Percentiles rank a stretch among this genome's conserved stretches.
Conservation (phyloP, 2,329 filamentous ascomycete species). For the Aspergillus proliferans region DNA sequence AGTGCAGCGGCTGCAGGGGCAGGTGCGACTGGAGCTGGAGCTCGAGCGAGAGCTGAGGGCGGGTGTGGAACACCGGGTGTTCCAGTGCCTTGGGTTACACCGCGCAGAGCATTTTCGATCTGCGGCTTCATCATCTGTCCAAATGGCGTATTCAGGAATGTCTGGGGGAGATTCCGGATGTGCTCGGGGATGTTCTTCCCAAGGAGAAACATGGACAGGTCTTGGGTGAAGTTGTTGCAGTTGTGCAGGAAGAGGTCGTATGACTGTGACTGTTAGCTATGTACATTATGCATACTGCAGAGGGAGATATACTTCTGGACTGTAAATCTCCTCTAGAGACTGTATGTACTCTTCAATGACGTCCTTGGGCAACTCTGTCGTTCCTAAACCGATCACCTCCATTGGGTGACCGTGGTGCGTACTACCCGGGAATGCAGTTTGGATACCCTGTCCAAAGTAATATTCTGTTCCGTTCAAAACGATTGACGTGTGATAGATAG, state of each 20-base stretch:
- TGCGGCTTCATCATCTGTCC: conserved; percentile 82
- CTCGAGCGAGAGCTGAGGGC: conserved; percentile 10
- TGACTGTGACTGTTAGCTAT: conserved; percentile 47
- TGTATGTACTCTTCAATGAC: conserved; percentile 82
- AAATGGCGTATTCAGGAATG: conserved; percentile 78
- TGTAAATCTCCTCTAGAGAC: conserved; percentile 76
- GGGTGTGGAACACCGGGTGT: conserved; percentile 13
- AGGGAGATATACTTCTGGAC: conserved; percentile 54
- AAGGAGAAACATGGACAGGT: conserved; percentile 81
- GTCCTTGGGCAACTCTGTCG: conserved; percentile 70
- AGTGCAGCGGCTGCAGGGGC: conserved; percentile 6
- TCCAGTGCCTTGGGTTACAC: conserved; percentile 54
- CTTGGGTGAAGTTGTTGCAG: conserved; percentile 96
- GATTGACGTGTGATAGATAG: conserved; percentile 90
- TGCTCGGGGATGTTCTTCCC: conserved; percentile 83
- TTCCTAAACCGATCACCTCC: conserved; percentile 67
- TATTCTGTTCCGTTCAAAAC: conserved; percentile 82
- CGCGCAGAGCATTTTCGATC: conserved; percentile 58
- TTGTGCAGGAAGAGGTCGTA: conserved; percentile 90
- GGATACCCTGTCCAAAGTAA: conserved; percentile 81
- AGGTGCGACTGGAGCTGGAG: conserved; percentile 1
- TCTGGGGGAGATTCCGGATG: conserved; percentile 77
- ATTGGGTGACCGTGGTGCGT: conserved; percentile 85
- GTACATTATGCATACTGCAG: neutral
- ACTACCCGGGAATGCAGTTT: conserved; percentile 69